phyloP scores from a whole-genome alignment of 768 basidiomycete genomes.

The Termitomyces titanicus region DNA sequence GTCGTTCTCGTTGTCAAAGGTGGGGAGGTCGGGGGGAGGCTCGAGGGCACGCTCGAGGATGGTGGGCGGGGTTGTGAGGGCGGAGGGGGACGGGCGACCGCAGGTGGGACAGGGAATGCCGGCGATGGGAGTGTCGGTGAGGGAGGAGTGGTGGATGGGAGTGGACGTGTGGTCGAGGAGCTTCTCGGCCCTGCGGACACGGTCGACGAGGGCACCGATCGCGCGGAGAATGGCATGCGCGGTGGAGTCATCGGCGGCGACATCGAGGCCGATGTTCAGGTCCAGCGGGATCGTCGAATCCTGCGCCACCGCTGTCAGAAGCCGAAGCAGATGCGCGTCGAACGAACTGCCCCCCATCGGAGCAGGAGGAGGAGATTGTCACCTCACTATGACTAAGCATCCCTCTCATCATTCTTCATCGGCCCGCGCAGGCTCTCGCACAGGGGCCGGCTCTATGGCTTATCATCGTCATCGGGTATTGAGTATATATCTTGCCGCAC shows the following conservation, averaged over 20 bases:
- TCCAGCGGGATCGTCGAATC: conserved; percentile 1
- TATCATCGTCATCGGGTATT: too few species aligned
- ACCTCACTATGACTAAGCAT: too few species aligned
- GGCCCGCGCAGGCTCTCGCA: too few species aligned
- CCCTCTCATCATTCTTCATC: too few species aligned
- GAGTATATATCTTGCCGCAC: too few species aligned
- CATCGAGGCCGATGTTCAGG: conserved; percentile 1
- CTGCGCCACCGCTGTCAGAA: conserved; percentile 2
- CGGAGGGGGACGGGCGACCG: conserved; percentile 1
- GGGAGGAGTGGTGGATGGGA: not conserved
- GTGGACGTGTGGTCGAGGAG: not conserved
- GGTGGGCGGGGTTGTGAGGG: not conserved
- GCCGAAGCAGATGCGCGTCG: conserved; percentile 2
- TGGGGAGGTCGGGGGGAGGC: not conserved
- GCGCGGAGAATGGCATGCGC: not conserved
- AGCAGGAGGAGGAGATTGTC: too few species aligned
- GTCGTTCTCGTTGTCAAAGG: conserved; percentile 7
- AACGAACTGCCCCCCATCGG: too few species aligned
- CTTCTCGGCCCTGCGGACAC: conserved; percentile 4
- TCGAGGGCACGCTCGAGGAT: not conserved
- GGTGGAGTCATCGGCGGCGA: conserved; percentile 1
- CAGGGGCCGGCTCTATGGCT: too few species aligned
- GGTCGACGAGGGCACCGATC: conserved; percentile 1
- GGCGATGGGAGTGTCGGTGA: not conserved
- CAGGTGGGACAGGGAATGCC: conserved; percentile 11